Percentiles rank a stretch among this genome's conserved stretches.
phyloP scores from a whole-genome alignment of 2,329 filamentous ascomycete genomes.

The Aureobasidium leucospermi region DNA sequence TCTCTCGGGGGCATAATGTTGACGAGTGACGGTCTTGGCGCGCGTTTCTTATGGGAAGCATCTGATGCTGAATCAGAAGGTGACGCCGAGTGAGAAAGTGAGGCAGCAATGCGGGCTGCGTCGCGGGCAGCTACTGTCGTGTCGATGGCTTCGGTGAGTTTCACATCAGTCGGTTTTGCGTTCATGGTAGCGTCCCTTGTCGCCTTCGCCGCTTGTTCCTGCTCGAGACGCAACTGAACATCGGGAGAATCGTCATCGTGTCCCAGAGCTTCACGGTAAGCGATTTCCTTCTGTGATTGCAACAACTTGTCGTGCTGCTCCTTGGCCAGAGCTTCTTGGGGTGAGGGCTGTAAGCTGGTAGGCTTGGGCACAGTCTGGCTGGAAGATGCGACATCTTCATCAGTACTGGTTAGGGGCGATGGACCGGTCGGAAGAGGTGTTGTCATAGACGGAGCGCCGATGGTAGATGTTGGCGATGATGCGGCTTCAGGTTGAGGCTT shows the following conservation, averaged over 20 bases:
- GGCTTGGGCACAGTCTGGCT: conserved; percentile 25
- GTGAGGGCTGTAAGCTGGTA: conserved; percentile 14
- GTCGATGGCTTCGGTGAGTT: background rate
- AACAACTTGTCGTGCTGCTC: conserved; percentile 48
- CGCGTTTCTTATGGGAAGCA: background rate
- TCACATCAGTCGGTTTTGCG: background rate
- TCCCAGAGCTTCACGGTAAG: conserved; percentile 34
- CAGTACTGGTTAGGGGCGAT: conserved; percentile 68
- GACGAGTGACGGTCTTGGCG: background rate
- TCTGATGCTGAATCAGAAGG: background rate
- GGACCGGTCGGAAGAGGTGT: conserved; percentile 62
- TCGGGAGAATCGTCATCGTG: conserved; percentile 47
- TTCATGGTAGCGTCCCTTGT: conserved; percentile 3
- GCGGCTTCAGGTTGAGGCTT: conserved; percentile 17
- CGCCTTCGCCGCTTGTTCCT: conserved; percentile 16
- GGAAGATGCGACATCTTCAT: conserved; percentile 43
- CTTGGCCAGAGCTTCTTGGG: conserved; percentile 38
- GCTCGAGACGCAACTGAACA: conserved; percentile 44
- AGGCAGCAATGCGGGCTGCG: background rate
- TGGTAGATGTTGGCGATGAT: conserved; percentile 56
- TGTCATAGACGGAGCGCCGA: conserved; percentile 61
- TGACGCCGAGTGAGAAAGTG: background rate
- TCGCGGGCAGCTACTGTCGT: background rate
- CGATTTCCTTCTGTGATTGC: conserved; percentile 41
- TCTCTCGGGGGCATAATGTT: conserved; percentile 1